Evolutionary conservation across 352 stramenopile species (phyloP).

Genomic region (Discostella stelligera): DNA sequence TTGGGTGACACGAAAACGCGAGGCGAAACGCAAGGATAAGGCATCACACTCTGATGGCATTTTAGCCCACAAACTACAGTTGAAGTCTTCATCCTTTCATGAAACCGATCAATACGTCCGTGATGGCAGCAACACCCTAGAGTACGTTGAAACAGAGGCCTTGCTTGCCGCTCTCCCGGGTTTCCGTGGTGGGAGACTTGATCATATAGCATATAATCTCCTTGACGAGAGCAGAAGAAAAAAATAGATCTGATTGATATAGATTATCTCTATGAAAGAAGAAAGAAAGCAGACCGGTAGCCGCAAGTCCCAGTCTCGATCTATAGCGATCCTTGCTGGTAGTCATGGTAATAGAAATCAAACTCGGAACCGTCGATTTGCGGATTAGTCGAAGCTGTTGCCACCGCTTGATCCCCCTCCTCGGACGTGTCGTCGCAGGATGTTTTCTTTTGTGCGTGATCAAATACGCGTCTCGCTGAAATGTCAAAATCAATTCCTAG

Average conservation of each 20-base stretch:
- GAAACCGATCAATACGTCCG: slow-evolving; percentile 53
- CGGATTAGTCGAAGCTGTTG: neutral
- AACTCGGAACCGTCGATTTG: too few relatives aligned
- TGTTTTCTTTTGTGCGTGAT: slow-evolving; percentile 14
- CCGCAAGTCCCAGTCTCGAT: too few relatives aligned
- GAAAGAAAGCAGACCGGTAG: neutral
- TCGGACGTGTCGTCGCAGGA: neutral
- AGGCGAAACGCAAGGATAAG: slow-evolving; percentile 39
- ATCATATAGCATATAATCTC: slow-evolving; percentile 48
- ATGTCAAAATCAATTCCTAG: slow-evolving; percentile 40
- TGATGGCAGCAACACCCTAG: slow-evolving; percentile 40
- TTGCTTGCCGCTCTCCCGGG: slow-evolving; percentile 51
- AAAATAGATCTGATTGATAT: neutral
- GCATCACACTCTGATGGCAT: slow-evolving; percentile 27
- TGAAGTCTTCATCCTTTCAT: slow-evolving; percentile 28
- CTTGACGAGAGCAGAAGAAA: slow-evolving; percentile 32
- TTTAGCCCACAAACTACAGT: slow-evolving; percentile 26
- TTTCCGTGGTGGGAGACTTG: slow-evolving; percentile 38
- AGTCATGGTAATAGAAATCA: too few relatives aligned
- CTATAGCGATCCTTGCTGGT: too few relatives aligned
- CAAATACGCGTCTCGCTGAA: slow-evolving; percentile 24
- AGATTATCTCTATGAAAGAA: neutral
- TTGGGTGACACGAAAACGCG: slow-evolving; percentile 50
- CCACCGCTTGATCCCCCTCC: slow-evolving; percentile 3
- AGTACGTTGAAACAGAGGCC: slow-evolving; percentile 54